Conservation (phyloP, 805 yeast species). For the Metschnikowia bowlesiae region DNA sequence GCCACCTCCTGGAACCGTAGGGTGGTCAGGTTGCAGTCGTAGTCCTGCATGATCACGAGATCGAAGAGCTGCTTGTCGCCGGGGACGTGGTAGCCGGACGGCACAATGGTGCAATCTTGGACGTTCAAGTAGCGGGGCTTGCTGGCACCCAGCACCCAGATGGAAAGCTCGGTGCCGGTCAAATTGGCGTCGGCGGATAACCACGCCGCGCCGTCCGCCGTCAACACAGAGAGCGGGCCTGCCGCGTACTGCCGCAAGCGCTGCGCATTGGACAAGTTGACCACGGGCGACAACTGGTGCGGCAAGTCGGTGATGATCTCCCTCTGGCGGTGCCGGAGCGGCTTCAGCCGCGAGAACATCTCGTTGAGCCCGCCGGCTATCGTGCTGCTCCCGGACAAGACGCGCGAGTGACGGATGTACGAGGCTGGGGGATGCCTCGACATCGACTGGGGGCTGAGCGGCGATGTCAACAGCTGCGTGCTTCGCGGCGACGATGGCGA, state of each 20-base stretch:
- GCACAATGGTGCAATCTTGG: slow-evolving; percentile 34
- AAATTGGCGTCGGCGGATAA: slow-evolving; percentile 34
- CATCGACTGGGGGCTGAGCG: slow-evolving; percentile 10
- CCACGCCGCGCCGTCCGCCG: slow-evolving; percentile 27
- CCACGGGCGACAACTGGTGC: slow-evolving; percentile 65
- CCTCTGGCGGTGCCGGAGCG: slow-evolving; percentile 14
- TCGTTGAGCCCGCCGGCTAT: slow-evolving; percentile 10
- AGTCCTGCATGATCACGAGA: slow-evolving; percentile 28
- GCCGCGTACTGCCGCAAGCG: slow-evolving; percentile 59
- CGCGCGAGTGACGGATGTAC: slow-evolving; percentile 17
- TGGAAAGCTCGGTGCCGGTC: slow-evolving; percentile 52
- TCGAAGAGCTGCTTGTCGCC: slow-evolving; percentile 14
- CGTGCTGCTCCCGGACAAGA: slow-evolving; percentile 12
- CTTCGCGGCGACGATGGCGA: slow-evolving; percentile 14
- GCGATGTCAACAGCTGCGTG: slow-evolving; percentile 9
- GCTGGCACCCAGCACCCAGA: slow-evolving; percentile 42
- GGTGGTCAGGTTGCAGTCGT: slow-evolving; percentile 21
- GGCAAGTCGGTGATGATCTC: slow-evolving; percentile 36
- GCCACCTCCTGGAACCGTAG: slow-evolving; percentile 20
- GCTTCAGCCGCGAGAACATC: slow-evolving; percentile 15
- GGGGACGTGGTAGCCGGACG: slow-evolving; percentile 13
- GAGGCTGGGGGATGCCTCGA: slow-evolving; percentile 15
- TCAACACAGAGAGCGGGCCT: slow-evolving; percentile 40
- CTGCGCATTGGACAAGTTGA: slow-evolving; percentile 68
- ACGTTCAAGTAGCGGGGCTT: slow-evolving; percentile 52